Evolutionary conservation across 768 basidiomycete species (phyloP), one percentile per base, ranked within the genome.

Genomic region (Pleurotus ostreatus): DNA sequence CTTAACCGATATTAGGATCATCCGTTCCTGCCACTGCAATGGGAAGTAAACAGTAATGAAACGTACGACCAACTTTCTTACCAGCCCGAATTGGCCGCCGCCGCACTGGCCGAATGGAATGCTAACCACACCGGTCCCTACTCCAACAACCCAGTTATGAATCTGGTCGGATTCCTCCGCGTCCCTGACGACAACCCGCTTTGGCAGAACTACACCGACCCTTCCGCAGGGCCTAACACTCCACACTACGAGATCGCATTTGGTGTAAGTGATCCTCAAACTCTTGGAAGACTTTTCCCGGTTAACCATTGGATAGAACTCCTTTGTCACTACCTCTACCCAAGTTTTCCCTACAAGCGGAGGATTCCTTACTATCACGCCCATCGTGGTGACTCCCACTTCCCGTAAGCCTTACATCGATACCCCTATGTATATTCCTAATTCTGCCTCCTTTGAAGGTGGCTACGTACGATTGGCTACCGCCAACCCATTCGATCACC

Each of bases 401-500:
- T 22, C 30, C 49, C 46, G 47, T 48, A 11, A 48, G 20, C 11
- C 13, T 51, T 8, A 20, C 0, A 30, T 9, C 2, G 30, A 34
- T 34, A 11, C 11, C 30, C 30, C 30, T 11, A 9, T 11, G 30
- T 25, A n/a, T 11, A 34, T 4, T 11, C 8, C 30, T 34, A 34
- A 34, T 11, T 9, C 30, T 3, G 30, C 11, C 30, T 34, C 9
- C 8, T 38, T 16, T 12, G 20, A 43, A 76, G 74, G 73, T 53
- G 76, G 76, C 20, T 64, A 62, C 12, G 56, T 75, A 15, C 70
- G 63, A 15, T 59, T 83, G 40, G 73, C 66, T 41, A 75, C 78
- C 15, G 70, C 67, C 23, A 66, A 76, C 60, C 72, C 81, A 8
- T 82, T 83, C 65, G 70, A 68, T 25, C 43, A 67, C 23, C 82